phyloP scores from a whole-genome alignment of 1,284 basidiomycete genomes.

The Malassezia equina region DNA sequence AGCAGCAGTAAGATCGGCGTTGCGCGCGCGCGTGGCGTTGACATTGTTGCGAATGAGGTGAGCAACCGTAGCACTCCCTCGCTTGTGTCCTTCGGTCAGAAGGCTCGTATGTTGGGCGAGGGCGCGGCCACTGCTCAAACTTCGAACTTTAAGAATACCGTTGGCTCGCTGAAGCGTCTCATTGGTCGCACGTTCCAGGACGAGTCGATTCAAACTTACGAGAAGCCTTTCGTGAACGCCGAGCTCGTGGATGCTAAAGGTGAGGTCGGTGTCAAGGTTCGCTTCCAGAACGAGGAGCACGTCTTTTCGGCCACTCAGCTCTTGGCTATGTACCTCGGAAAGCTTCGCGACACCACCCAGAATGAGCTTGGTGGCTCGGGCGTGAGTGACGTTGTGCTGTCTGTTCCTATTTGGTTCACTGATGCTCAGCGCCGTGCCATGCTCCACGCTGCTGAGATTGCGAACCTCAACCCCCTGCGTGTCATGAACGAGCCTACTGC shows the following conservation, averaged over 20 bases:
- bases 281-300: constrained; percentile 40
- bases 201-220: constrained; percentile 37
- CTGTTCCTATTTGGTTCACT: constrained; percentile 46
- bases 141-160: constrained; percentile 48
- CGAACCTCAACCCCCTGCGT: constrained; percentile 45
- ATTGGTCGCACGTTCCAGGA: constrained; percentile 41
- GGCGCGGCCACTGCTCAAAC: constrained; percentile 45
- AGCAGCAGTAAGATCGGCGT: constrained; percentile 37
- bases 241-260: constrained; percentile 45
- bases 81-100: constrained; percentile 45
- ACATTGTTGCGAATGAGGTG: constrained; percentile 45
- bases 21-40: constrained; percentile 43
- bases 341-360: constrained; percentile 44
- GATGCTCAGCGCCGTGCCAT: constrained; percentile 43
- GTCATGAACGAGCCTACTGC: constrained; percentile 47
- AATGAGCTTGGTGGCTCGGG: constrained; percentile 38
- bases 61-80: constrained; percentile 46
- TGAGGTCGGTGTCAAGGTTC: constrained; percentile 47
- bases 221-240: constrained; percentile 46
- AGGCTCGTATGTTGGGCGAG: constrained; percentile 46
- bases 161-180: constrained; percentile 46
- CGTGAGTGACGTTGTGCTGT: constrained; percentile 46
- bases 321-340: constrained; percentile 46
- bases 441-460: constrained; percentile 46
- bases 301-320: constrained; percentile 46